Base-by-base conservation (phyloP, 2,329 filamentous ascomycete genomes). In the Fusarium miscanthi region DNA sequence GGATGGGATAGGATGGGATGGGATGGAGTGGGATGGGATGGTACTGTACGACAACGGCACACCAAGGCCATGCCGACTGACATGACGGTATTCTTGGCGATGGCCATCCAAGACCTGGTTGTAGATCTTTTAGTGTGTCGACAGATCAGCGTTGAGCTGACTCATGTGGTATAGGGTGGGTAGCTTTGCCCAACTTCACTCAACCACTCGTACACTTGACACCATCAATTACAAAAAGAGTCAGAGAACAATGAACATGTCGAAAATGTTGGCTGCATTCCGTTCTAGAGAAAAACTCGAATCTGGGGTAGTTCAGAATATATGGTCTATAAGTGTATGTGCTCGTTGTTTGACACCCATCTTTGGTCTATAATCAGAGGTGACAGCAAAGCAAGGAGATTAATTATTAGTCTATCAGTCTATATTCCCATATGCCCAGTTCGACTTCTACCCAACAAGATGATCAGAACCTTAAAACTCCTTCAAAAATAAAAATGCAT, bases 71-170 rank as follows among this genome's bases (percentile, higher is more conserved):
- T 45, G 16, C 25, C 25, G 49, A 27, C 27, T 67, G 53, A 57
- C 63, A 61, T 61, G 61, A 25, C 27, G 25, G 16, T 38, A 16
- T 7, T 58, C 63, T 66, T 60, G 62, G 62, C 63, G 46, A 65
- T 31, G 14, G 30, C 31, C 27, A 19, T 16, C 53, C 62, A 40
- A 66, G 53, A 66, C 62, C 52, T 61, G n/a, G 41, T 19, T 46
- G 45, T 52, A 59, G 62, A 66, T 60, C 45, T 45, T 40, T 41
- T 49, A 60, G 53, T 43, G 40, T 42, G 12, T 30, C 21, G 33
- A 40, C 45, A 27, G 27, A 63, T 52, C 38, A 48, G 8, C 25
- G 23, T 14, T 13, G 16, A 27, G 61, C 35, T 45, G 30, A 25
- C 43, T 40, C 43, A 45, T 11, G 11, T 27, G n/a, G 63, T 68